phyloP scores from a whole-genome alignment of 352 stramenopile genomes.

The Globisporangium rhizosaccharum region DNA sequence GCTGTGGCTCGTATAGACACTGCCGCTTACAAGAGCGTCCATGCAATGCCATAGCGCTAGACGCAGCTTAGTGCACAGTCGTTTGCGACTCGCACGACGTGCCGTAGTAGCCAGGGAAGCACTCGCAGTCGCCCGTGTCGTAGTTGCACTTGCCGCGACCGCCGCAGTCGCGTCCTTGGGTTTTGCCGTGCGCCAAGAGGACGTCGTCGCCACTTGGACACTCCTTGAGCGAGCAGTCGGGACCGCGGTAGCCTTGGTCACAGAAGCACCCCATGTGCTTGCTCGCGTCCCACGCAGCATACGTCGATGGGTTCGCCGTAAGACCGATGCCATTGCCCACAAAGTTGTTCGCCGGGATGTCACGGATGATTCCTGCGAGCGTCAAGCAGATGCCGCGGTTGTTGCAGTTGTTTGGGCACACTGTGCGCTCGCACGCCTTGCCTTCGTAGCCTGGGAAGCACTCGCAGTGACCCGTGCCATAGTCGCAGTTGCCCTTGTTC shows the following conservation, averaged over 20 bases:
- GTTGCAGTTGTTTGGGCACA: constrained; percentile 95
- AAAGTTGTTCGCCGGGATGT: constrained; percentile 5
- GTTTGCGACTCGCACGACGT: constrained; percentile 86
- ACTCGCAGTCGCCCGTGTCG: constrained; percentile 89
- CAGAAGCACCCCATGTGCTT: constrained; percentile 95
- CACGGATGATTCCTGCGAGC: constrained; percentile 74
- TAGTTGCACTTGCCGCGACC: constrained; percentile 95
- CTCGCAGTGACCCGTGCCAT: constrained; percentile 84
- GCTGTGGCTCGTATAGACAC: not conserved
- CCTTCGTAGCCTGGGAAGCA: constrained; percentile 89
- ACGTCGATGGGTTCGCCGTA: constrained; percentile 10
- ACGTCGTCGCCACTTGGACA: constrained; percentile 91
- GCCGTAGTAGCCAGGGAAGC: constrained; percentile 94
- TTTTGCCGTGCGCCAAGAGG: constrained; percentile 74
- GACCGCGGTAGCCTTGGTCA: constrained; percentile 91
- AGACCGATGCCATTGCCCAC: too few species aligned
- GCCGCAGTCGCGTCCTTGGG: constrained; percentile 87
- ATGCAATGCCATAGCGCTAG: not conserved
- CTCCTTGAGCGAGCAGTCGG: constrained; percentile 94
- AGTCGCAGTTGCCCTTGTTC: constrained; percentile 91
- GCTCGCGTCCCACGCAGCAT: constrained; percentile 86
- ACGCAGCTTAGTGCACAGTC: constrained; percentile 57
- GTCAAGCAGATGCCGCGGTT: constrained; percentile 91
- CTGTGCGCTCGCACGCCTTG: constrained; percentile 87
- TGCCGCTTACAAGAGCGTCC: not conserved